Base-by-base conservation (phyloP, 305 asterid species). In the Fraxinus albicans region DNA sequence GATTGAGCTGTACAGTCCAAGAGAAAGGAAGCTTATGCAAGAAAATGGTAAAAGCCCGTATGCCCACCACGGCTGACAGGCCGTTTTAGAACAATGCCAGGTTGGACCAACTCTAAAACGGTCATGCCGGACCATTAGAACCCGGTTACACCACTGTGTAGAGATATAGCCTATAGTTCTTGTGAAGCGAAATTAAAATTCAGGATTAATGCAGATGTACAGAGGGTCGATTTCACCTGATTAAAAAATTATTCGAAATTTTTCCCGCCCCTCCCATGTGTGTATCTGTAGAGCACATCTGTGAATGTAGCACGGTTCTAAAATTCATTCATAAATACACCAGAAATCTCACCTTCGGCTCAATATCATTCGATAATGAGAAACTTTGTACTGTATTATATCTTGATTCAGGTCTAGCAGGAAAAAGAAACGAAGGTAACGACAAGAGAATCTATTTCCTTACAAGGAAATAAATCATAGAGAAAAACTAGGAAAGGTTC, bases 361-460 rank as follows among this genome's bases (percentile, higher is more conserved):
- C 74, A 67, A 67, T 67, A 67, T 72, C 44, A 33, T 15, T 7
- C 9, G 47, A 72, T 10, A 2, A 17, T 19, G 38, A 13, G 33
- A 72, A 72, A 33, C 6, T 15, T 72, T 34, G 36, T 33, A 72
- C 44, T n/a, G 2, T 34, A 72, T 15, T 15, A 2, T 72, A 72
- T 72, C 19, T 17, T 17, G 77, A 34, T 31, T 72, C 77, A 34
- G 34, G 77, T 72, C 77, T 2, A 72, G 38, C 47, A 34, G 27
- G 25, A 15, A 72, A 72, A 72, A 5, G 44, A 78, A 78, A 72
- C 40, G 6, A 31, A 72, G 23, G 23, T 9, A 65, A 72, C 0
- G 40, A 80, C 83, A 86, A 67, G 77, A 82, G 55, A 79, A 85
- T 77, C 83, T 53, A 42, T 79, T 72, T 82, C 77, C 80, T 83